Evolutionary conservation across 2,329 filamentous ascomycete species (phyloP).

Genomic region (Colletotrichum liaoningense): DNA sequence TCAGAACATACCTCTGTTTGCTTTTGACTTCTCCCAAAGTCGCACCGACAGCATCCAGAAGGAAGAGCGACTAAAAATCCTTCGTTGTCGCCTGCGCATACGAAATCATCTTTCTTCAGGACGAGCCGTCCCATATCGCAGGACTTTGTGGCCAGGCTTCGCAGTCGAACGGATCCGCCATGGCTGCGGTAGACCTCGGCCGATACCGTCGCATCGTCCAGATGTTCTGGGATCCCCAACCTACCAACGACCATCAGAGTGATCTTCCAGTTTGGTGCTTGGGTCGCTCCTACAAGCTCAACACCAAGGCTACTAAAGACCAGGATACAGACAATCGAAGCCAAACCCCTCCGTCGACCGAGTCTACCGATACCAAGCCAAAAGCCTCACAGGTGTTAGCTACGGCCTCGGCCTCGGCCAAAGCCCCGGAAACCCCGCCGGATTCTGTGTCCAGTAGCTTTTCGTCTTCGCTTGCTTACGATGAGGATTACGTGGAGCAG

Average conservation of each 20-base stretch:
- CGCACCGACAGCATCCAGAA: neutral
- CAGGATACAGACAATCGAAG: constrained; percentile 1
- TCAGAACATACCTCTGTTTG: neutral
- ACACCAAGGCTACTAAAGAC: constrained; percentile 40
- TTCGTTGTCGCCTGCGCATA: neutral
- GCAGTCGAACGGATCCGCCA: constrained; percentile 46
- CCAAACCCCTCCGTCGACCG: constrained; percentile 34
- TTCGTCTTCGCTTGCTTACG: constrained; percentile 62
- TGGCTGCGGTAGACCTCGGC: constrained; percentile 76
- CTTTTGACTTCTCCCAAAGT: neutral
- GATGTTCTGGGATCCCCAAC: constrained; percentile 92
- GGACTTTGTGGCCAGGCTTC: neutral
- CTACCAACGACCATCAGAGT: constrained; percentile 78
- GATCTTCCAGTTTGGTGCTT: constrained; percentile 88
- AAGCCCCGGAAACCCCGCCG: constrained; percentile 57
- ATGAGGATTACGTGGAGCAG: constrained; percentile 50
- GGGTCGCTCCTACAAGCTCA: constrained; percentile 63
- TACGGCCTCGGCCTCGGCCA: constrained; percentile 37
- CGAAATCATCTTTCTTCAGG: too few species aligned
- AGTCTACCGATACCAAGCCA: neutral
- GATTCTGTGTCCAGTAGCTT: constrained; percentile 63
- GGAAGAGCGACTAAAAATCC: neutral
- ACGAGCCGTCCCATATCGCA: neutral
- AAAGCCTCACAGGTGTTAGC: constrained; percentile 28
- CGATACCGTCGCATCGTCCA: constrained; percentile 85